phyloP scores from a whole-genome alignment of 1,284 basidiomycete species.

The Naganishia sp. region DNA sequence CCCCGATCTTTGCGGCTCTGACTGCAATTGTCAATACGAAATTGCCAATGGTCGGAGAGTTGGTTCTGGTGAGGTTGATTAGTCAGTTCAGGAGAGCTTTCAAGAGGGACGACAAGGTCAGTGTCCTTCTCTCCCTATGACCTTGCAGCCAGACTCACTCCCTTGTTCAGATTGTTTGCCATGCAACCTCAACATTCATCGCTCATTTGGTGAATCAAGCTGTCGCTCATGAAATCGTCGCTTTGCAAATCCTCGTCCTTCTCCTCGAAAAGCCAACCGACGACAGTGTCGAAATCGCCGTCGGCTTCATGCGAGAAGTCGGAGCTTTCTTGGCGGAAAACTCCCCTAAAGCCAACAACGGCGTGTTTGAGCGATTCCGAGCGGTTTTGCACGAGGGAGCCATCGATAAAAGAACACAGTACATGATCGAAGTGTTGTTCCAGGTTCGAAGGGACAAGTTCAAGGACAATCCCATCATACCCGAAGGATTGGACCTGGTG shows the following conservation, averaged over 20 bases:
- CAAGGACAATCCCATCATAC: slow-evolving; percentile 94
- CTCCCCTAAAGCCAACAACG: slow-evolving; percentile 89
- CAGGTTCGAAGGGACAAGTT: slow-evolving; percentile 97
- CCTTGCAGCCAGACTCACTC: slow-evolving; percentile 15
- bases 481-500: slow-evolving; percentile 92
- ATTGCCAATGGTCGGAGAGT: slow-evolving; percentile 91
- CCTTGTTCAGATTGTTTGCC: slow-evolving; percentile 72
- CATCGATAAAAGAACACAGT: slow-evolving; percentile 95
- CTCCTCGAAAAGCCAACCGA: slow-evolving; percentile 94
- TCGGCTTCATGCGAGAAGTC: slow-evolving; percentile 95
- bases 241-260: slow-evolving; percentile 90
- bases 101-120: slow-evolving; percentile 95
- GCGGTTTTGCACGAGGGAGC: slow-evolving; percentile 92
- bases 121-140: slow-evolving; percentile 41
- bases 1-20: slow-evolving; percentile 92
- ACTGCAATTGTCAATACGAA: slow-evolving; percentile 97
- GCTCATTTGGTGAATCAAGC: slow-evolving; percentile 96
- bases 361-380: slow-evolving; percentile 92
- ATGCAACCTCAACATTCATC: slow-evolving; percentile 92
- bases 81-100: slow-evolving; percentile 94
- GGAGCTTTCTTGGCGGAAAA: slow-evolving; percentile 93
- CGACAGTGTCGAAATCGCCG: slow-evolving; percentile 97
- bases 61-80: slow-evolving; percentile 83
- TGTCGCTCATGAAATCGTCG: slow-evolving; percentile 90
- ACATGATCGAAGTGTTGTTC: slow-evolving; percentile 99